These are phyloP conservation scores for Citrullus mucosospermus DNA, from an alignment of 306 rosid species.

Conservation along the genomic window DNA sequence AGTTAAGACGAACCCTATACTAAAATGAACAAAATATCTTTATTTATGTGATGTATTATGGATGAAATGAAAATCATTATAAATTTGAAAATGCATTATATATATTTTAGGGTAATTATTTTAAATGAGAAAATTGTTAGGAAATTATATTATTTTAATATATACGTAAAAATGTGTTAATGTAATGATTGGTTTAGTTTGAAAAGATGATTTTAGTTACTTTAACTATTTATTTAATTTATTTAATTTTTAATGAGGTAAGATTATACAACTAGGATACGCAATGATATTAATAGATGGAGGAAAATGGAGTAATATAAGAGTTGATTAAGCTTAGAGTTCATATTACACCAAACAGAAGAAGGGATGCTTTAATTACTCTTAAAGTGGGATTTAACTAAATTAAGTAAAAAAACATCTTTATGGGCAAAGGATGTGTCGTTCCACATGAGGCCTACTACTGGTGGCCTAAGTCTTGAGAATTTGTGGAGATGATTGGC, in stretches of 20 bases:
- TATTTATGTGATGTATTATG: too few species aligned
- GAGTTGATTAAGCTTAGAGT: neutral
- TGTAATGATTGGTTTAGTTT: neutral
- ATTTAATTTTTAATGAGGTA: too few species aligned
- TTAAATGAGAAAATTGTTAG: too few species aligned
- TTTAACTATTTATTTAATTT: neutral
- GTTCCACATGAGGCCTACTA: constrained; percentile 5
- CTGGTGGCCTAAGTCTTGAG: neutral
- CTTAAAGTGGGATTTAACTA: neutral
- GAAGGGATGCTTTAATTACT: neutral
- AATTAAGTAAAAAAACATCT: constrained; percentile 2
- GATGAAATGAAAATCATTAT: too few species aligned
- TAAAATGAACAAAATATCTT: too few species aligned
- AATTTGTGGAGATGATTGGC: neutral
- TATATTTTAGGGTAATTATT: too few species aligned
- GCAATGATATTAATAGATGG: neutral
- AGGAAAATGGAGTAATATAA: too few species aligned
- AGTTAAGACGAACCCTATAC: too few species aligned
- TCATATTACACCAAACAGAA: neutral
- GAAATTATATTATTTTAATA: too few species aligned
- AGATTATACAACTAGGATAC: neutral
- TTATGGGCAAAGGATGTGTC: neutral
- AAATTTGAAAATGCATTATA: too few species aligned
- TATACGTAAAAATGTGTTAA: too few species aligned
- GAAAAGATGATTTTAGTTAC: neutral